Evolutionary conservation across 345 rosid genomes (phyloP).

Genomic region (Linum tenue): DNA sequence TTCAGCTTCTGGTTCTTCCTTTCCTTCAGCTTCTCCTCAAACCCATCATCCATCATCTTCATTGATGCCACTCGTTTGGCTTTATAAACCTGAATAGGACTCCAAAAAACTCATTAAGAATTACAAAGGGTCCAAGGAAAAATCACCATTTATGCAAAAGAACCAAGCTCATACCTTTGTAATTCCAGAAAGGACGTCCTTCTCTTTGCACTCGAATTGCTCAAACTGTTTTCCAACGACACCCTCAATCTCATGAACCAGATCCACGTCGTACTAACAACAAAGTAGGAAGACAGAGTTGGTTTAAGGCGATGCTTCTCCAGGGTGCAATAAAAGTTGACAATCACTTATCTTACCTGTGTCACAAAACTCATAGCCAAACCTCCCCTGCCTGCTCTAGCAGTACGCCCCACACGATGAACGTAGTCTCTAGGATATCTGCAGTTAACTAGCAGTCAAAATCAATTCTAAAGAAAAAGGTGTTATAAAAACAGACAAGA

Average conservation of each 20-base stretch:
- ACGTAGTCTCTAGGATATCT: conserved; percentile 88
- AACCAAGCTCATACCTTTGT: conserved; percentile 39
- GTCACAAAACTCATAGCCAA: conserved; percentile 73
- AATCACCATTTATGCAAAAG: not conserved
- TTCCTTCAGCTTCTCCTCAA: conserved; percentile 68
- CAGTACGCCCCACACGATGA: conserved; percentile 98
- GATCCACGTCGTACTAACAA: conserved; percentile 57
- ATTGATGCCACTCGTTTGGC: conserved; percentile 78
- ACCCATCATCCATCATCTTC: conserved; percentile 87
- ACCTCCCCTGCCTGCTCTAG: conserved; percentile 96
- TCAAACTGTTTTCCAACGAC: conserved; percentile 59
- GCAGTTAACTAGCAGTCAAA: conserved; percentile 12
- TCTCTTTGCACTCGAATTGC: conserved; percentile 55
- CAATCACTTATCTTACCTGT: conserved; percentile 33
- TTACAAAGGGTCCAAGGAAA: not conserved
- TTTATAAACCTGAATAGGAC: conserved; percentile 51
- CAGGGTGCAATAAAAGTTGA: too few species aligned
- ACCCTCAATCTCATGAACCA: conserved; percentile 71
- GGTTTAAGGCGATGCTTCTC: conserved; percentile 12
- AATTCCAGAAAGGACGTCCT: conserved; percentile 62
- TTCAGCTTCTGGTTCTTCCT: conserved; percentile 60
- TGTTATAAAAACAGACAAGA: not conserved
- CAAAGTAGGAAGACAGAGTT: conserved; percentile 16
- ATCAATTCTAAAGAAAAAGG: not conserved
- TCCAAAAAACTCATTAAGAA: not conserved